Base-by-base conservation (phyloP, 805 yeast genomes). In the Cyberlindnera euphorbiae region DNA sequence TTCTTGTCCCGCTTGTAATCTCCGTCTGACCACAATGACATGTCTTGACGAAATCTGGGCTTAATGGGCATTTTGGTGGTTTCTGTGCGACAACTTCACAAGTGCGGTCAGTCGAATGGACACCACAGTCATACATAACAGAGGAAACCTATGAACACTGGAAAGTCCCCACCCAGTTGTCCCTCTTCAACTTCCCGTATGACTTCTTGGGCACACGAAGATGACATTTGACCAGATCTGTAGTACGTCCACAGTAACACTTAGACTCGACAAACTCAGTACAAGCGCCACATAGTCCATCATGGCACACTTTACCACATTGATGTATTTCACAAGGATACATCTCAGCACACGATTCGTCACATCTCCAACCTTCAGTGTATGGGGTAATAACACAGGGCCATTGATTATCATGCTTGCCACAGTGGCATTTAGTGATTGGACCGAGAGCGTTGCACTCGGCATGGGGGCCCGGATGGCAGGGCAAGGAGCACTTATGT, bases 381-480 rank as follows among this genome's bases (percentile, higher is more conserved):
- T 79, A 82, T 1, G 85, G 84, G 1, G 88, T 86, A 42, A 78
- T 63, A 23, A 73, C 69, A 64, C 85, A 86, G n/a, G 82, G 89
- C 52, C 76, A 60, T 52, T 84, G 93, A 35, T 71, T 73, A 12
- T 67, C 56, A 33, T 72, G 66, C 26, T 69, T 71, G 2, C 96
- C 96, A 64, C 97, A 88, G 19, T 67, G 64, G 59, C 96, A 88
- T 26, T 61, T 62, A 63, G 82, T 60, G 8, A 64, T 59, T 0
- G 94, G 90, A 0, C 90, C 87, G 55, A 82, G 60, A 2, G 95
- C 87, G 11, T 82, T 78, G 63, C 97, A 88, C 26, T 66, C 65
- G 1, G 86, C 77, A 58, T 89, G 96, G 1, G 88, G 82, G 0
- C 96, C 97, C 3, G 96, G 90, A 56, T 88, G 97, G 55, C 97